phyloP scores from a whole-genome alignment of 176 grass and related monocot genomes.

The Hordeum marinum region DNA sequence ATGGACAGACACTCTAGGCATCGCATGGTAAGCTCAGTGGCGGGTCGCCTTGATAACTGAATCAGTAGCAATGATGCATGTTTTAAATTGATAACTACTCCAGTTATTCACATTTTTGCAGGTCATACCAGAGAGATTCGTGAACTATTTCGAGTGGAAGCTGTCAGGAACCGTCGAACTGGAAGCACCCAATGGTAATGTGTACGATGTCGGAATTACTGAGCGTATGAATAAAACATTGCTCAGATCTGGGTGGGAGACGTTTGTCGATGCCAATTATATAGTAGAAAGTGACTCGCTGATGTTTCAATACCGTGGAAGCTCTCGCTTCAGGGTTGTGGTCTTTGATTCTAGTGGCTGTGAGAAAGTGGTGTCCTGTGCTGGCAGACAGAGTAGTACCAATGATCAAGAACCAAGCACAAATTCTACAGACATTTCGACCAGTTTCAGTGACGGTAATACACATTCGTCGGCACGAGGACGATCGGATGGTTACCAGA shows the following conservation, averaged over 20 bases:
- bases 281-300: conserved; percentile 31
- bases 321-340: conserved; percentile 25
- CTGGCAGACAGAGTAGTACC: background rate
- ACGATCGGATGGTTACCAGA: background rate
- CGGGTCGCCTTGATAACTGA: background rate
- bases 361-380: conserved; percentile 33
- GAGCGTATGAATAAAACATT: background rate
- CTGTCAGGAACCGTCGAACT: conserved; percentile 26
- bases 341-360: conserved; percentile 33
- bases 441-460: background rate
- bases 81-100: too few relatives aligned
- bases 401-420: background rate
- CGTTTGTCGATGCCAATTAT: conserved; percentile 31
- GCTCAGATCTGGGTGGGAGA: conserved; percentile 36
- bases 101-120: background rate
- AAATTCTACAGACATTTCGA: background rate
- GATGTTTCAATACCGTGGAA: conserved; percentile 30
- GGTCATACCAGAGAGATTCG: conserved; percentile 41
- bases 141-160: conserved; percentile 28
- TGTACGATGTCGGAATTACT: conserved; percentile 25
- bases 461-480: background rate
- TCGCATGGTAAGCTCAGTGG: conserved; percentile 20
- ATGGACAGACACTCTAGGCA: conserved; percentile 23
- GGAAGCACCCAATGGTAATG: conserved; percentile 18
- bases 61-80: background rate